phyloP scores from a whole-genome alignment of 768 basidiomycete species.

The Boletus patriciae region DNA sequence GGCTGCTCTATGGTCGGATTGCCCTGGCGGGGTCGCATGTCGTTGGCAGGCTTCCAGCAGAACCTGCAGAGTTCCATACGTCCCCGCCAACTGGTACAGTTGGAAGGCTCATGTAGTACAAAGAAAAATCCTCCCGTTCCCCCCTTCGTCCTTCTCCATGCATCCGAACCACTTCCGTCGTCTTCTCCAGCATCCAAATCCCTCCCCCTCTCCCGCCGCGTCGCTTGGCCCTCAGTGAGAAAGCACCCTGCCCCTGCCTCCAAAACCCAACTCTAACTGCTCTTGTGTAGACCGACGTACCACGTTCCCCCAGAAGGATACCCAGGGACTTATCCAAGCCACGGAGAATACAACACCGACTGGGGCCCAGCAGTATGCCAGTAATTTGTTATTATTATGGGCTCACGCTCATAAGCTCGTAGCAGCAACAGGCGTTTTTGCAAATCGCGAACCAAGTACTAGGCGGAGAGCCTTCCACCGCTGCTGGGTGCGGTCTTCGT shows the following conservation, averaged over 20 bases:
- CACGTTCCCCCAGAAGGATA: background rate
- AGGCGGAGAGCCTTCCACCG: background rate
- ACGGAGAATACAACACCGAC: background rate
- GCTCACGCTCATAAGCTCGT: background rate
- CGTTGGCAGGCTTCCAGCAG: background rate
- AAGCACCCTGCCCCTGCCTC: too few relatives aligned
- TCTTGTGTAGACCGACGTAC: background rate
- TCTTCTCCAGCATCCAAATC: fast-evolving
- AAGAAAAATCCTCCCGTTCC: background rate
- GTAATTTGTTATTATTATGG: too few relatives aligned
- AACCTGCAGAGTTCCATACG: background rate
- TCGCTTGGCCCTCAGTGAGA: background rate
- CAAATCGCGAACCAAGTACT: background rate
- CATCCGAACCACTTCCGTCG: background rate
- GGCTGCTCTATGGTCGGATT: background rate
- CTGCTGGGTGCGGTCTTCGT: background rate
- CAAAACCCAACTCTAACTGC: background rate
- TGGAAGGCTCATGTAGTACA: slow-evolving; percentile 2
- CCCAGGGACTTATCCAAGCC: background rate
- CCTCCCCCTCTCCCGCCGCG: background rate
- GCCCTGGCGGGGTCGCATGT: background rate
- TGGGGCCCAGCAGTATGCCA: slow-evolving; percentile 11
- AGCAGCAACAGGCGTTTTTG: slow-evolving; percentile 5
- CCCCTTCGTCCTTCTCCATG: background rate
- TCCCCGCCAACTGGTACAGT: slow-evolving; percentile 4